Evolutionary conservation across 179 eudicot species (phyloP), one percentile per base, ranked within the genome.

Genomic region (Patellifolia procumbens): DNA sequence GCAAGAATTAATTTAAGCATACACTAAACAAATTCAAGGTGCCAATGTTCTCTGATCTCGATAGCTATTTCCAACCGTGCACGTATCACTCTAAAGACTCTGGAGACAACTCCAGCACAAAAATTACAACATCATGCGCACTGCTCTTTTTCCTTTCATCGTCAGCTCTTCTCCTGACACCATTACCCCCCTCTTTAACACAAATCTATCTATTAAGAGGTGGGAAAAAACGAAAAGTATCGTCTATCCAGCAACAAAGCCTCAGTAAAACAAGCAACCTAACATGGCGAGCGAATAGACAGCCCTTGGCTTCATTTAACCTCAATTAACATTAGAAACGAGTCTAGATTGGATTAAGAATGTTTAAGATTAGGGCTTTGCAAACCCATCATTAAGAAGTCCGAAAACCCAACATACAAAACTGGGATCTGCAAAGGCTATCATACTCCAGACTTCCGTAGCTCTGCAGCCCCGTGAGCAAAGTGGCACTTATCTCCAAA

Each of bases 401-500:
- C 34, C 22, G 53, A 6, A 48, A 75, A 32, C 79, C 70, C 56
- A 76, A 53, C 35, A 34, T 4, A 75, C 83, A 62, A 72, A 75
- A 80, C 58, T 28, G 49, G 48, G 49, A 52, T 62, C 31, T 35
- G 45, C 60, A 76, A 43, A 31, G 45, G 9, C 35, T 55, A 80
- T 82, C 79, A 81, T 9, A 74, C 72, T 49, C 70, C 83, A 28
- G 82, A 71, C 42, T 83, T 82, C 1, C 89, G 86, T 77, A 88
- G 72, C 87, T 88, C 91, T 0, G 76, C 56, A n/a, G 79, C 82
- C 22, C 89, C 91, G 53, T 88, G 91, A 24, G 91, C 91, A 72
- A 88, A 88, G 84, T 88, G 88, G 74, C 91, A 88, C 78, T 72
- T 81, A 19, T 86, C 91, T 6, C 91, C 91, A 32, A 83, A 88